Conservation (phyloP, 345 rosid species). For the Populus deltoides region DNA sequence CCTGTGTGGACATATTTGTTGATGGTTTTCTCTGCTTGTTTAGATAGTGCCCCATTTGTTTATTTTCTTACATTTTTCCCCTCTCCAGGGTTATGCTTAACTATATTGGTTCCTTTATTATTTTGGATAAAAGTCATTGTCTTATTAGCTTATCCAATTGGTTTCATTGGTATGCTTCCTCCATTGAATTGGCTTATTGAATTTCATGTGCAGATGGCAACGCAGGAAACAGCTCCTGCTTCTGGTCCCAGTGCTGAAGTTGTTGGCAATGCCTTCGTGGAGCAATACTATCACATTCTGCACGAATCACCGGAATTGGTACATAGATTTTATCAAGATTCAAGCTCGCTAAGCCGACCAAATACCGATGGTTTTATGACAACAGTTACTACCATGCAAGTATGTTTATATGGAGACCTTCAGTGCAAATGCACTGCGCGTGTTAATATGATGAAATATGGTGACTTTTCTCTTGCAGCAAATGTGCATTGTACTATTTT, state of each 20-base stretch:
- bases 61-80: background rate
- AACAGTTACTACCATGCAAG: conserved; percentile 47
- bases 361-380: conserved; percentile 45
- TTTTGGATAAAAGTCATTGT: background rate
- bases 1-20: background rate
- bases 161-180: background rate
- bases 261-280: conserved; percentile 62
- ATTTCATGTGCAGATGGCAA: conserved; percentile 46
- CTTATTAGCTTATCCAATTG: background rate
- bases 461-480: background rate
- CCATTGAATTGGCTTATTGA: background rate
- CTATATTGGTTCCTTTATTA: background rate
- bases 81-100: too few relatives aligned
- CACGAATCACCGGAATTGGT: conserved; percentile 37
- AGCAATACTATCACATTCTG: conserved; percentile 50
- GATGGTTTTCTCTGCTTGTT: background rate
- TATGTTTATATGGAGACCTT: conserved; percentile 26
- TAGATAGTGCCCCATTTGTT: background rate
- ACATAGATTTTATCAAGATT: conserved; percentile 58
- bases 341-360: conserved; percentile 51
- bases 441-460: background rate
- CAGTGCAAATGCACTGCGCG: background rate
- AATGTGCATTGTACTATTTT: background rate
- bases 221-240: conserved; percentile 49
- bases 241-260: conserved; percentile 31